Conservation (phyloP, 2,329 filamentous ascomycete genomes). For the Phyllosticta capitalensis region DNA sequence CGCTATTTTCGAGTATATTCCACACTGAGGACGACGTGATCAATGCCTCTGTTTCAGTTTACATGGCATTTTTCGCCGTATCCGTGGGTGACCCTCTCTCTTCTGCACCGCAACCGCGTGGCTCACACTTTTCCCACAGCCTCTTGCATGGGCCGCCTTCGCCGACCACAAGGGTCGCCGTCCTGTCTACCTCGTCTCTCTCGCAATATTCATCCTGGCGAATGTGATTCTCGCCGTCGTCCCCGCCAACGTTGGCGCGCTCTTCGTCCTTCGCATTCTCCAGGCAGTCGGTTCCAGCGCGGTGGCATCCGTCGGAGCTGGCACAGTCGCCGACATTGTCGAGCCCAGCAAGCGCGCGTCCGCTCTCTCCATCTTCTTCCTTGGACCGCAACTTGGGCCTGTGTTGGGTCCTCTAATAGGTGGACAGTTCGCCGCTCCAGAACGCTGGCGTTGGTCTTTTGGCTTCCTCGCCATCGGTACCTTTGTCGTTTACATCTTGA, state of each 20-base stretch:
- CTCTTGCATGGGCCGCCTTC: slow-evolving; percentile 33
- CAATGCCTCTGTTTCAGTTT: slow-evolving; percentile 37
- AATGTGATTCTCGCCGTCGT: slow-evolving; percentile 32
- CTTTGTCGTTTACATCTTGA: slow-evolving; percentile 20
- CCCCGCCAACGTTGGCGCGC: slow-evolving; percentile 29
- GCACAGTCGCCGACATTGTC: slow-evolving; percentile 35
- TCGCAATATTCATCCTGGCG: slow-evolving; percentile 31
- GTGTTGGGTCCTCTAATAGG: slow-evolving; percentile 36
- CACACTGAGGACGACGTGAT: slow-evolving; percentile 26
- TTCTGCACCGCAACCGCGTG: neutral
- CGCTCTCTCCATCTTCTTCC: slow-evolving; percentile 33
- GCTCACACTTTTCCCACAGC: slow-evolving; percentile 15
- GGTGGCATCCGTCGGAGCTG: slow-evolving; percentile 35
- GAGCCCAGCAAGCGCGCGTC: slow-evolving; percentile 32
- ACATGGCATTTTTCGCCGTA: slow-evolving; percentile 36
- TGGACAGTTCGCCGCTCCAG: slow-evolving; percentile 27
- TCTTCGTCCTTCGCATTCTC: slow-evolving; percentile 33
- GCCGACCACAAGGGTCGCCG: slow-evolving; percentile 34
- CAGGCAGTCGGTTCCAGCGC: slow-evolving; percentile 36
- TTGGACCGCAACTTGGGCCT: slow-evolving; percentile 37
- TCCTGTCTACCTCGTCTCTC: slow-evolving; percentile 32
- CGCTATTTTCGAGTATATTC: slow-evolving; percentile 29
- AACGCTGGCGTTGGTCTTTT: slow-evolving; percentile 38
- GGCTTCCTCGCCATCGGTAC: slow-evolving; percentile 26
- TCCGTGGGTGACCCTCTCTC: slow-evolving; percentile 11